A percentile compares a stretch with the other conserved stretches of the same genome.
phyloP scores from a whole-genome alignment of 139 green algal genomes.

The Coelastrella sp. region DNA sequence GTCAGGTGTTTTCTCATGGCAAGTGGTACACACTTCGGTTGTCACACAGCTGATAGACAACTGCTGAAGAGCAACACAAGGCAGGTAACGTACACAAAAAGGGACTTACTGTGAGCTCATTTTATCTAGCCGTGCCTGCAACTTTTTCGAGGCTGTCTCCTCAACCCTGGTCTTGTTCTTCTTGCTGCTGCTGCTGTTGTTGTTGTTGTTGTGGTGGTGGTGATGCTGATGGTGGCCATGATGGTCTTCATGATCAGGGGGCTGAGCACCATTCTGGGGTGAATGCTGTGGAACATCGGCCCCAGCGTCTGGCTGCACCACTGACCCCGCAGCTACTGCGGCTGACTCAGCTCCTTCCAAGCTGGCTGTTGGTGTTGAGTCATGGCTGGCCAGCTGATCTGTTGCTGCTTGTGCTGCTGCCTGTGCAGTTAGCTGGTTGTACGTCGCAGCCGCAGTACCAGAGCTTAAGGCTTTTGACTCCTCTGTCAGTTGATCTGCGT shows the following conservation, averaged over 20 bases:
- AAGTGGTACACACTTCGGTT: too few species aligned
- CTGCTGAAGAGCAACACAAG: too few species aligned
- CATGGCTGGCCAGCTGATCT: not conserved
- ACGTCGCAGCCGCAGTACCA: not conserved
- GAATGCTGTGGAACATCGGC: too few species aligned
- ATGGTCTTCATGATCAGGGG: not conserved
- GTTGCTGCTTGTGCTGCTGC: not conserved
- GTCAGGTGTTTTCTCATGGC: too few species aligned
- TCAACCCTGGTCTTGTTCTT: not conserved
- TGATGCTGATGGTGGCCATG: not conserved
- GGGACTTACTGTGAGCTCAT: not conserved
- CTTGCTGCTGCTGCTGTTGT: not conserved
- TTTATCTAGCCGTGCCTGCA: not conserved
- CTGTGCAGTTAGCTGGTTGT: not conserved
- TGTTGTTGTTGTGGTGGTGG: not conserved
- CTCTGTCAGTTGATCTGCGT: not conserved
- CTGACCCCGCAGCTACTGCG: not conserved
- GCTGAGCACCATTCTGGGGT: not conserved
- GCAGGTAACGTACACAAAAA: too few species aligned
- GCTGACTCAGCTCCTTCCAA: not conserved
- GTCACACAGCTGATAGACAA: too few species aligned
- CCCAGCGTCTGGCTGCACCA: too few species aligned
- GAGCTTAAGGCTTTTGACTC: not conserved
- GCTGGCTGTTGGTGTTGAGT: not conserved
- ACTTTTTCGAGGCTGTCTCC: not conserved